phyloP scores from a whole-genome alignment of 495 filamentous ascomycete genomes.

The Aspergillus biplanus region DNA sequence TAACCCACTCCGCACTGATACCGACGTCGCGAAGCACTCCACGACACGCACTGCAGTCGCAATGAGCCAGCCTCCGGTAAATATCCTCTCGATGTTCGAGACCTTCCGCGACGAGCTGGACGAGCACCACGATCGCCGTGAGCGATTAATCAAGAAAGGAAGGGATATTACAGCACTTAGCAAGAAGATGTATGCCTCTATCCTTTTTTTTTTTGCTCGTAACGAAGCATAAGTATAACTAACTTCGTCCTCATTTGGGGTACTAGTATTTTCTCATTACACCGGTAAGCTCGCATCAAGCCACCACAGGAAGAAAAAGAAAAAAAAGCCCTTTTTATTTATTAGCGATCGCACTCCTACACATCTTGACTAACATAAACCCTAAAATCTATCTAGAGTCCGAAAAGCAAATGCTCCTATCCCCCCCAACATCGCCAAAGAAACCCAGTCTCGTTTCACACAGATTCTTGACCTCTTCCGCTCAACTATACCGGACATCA shows the following conservation, averaged over 20 bases:
- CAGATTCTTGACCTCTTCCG: slow-evolving; percentile 71
- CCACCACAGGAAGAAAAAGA: not conserved
- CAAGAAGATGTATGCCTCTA: slow-evolving; percentile 84
- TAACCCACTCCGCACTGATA: slow-evolving; percentile 45
- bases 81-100: slow-evolving; percentile 78
- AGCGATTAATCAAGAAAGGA: slow-evolving; percentile 84
- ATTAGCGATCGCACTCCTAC: too few relatives aligned
- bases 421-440: slow-evolving; percentile 64
- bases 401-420: slow-evolving; percentile 61
- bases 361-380: too few relatives aligned
- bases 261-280: slow-evolving; percentile 80
- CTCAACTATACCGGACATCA: slow-evolving; percentile 71
- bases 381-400: slow-evolving; percentile 48
- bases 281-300: slow-evolving; percentile 61
- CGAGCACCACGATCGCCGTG: slow-evolving; percentile 90
- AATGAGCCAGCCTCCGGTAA: slow-evolving; percentile 33
- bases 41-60: slow-evolving; percentile 23
- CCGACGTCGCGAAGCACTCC: slow-evolving; percentile 13
- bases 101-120: slow-evolving; percentile 85
- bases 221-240: slow-evolving; percentile 4
- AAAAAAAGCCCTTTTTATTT: not conserved
- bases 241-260: not conserved
- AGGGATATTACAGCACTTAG: slow-evolving; percentile 90
- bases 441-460: slow-evolving; percentile 62
- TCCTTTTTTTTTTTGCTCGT: not conserved